Evolutionary conservation across 202 grass and related monocot species (phyloP).

Genomic region (Brachypodium distachyon): DNA sequence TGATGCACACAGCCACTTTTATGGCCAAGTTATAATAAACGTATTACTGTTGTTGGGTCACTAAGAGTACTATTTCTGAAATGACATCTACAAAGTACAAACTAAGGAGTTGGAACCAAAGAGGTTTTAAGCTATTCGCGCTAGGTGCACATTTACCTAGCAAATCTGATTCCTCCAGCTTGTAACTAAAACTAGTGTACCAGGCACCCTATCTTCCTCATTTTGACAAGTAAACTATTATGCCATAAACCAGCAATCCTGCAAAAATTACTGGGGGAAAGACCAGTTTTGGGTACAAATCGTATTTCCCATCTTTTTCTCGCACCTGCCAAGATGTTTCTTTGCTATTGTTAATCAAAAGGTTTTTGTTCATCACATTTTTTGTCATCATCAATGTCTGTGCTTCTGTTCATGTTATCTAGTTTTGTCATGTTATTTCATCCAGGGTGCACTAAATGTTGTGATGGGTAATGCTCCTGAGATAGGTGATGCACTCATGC

Average conservation of each 20-base stretch:
- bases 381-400: not conserved
- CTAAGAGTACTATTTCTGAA: not conserved
- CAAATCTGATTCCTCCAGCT: not conserved
- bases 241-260: not conserved
- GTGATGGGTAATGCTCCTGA: constrained; percentile 91
- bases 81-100: not conserved
- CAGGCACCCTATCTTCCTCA: not conserved
- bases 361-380: not conserved
- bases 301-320: not conserved
- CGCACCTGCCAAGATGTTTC: not conserved
- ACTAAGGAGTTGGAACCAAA: not conserved
- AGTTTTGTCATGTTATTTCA: constrained; percentile 18
- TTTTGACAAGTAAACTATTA: not conserved
- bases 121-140: not conserved
- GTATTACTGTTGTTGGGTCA: too few species aligned
- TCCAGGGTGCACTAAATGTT: constrained; percentile 80
- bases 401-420: not conserved
- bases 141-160: not conserved
- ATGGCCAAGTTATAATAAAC: too few species aligned
- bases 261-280: not conserved
- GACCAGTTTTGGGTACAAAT: not conserved
- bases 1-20: too few species aligned
- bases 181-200: not conserved
- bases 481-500: constrained; percentile 74
- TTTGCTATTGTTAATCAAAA: not conserved